Conservation (phyloP, 306 rosid genomes). For the Prunus mume region DNA sequence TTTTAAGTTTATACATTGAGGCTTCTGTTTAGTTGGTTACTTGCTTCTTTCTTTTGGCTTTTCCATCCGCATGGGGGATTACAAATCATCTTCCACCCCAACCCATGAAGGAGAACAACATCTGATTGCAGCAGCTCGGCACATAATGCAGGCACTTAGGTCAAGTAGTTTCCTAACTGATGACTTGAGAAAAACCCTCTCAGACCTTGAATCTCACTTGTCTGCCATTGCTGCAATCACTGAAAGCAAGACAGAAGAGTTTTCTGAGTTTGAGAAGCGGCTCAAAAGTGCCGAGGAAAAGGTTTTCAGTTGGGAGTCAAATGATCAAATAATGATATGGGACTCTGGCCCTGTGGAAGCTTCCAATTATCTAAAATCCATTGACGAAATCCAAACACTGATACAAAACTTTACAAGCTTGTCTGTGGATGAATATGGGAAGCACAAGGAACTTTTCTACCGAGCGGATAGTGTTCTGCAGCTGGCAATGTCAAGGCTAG, state of each 20-base stretch:
- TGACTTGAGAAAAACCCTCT: slow-evolving; percentile 50
- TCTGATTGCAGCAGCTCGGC: slow-evolving; percentile 57
- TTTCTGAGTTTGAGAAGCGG: slow-evolving; percentile 35
- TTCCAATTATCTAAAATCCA: slow-evolving; percentile 37
- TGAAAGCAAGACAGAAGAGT: slow-evolving; percentile 21
- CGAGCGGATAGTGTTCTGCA: slow-evolving; percentile 45
- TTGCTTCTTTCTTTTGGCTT: neutral
- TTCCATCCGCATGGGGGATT: slow-evolving; percentile 42
- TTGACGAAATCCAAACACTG: slow-evolving; percentile 40
- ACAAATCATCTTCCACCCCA: slow-evolving; percentile 29
- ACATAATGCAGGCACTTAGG: slow-evolving; percentile 51
- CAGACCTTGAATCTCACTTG: slow-evolving; percentile 52
- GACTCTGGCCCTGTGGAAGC: slow-evolving; percentile 42
- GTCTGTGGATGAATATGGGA: slow-evolving; percentile 26
- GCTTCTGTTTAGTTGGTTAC: neutral
- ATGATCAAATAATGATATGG: slow-evolving; percentile 33
- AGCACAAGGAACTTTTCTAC: slow-evolving; percentile 42
- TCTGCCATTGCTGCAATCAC: slow-evolving; percentile 40
- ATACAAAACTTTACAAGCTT: slow-evolving; percentile 37
- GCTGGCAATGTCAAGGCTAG: slow-evolving; percentile 58
- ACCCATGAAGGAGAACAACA: slow-evolving; percentile 47
- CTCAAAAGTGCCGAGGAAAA: slow-evolving; percentile 40
- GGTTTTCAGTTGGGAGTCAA: slow-evolving; percentile 42
- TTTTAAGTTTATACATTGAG: neutral
- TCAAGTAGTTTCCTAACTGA: slow-evolving; percentile 34